A percentile compares a stretch with the other conserved stretches of the same genome.
Conservation (phyloP, 768 basidiomycete species). For the Krasilnikovozyma curviuscula region DNA sequence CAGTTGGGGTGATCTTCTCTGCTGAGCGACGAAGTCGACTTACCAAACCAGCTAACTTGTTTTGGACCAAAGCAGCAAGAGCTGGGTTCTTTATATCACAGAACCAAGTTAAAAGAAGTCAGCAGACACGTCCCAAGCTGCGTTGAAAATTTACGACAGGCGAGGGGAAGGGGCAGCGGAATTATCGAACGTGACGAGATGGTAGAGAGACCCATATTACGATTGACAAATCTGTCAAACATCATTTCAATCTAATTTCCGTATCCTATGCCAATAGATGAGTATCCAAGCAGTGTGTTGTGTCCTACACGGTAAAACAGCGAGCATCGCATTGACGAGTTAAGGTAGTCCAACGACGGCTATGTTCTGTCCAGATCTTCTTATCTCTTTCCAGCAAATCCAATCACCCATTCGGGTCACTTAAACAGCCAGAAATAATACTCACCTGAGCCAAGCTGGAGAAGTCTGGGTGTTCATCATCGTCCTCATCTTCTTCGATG, state of each 20-base stretch:
- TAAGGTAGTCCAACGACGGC: slow-evolving; percentile 12
- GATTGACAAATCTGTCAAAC: neutral
- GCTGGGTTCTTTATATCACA: slow-evolving; percentile 37
- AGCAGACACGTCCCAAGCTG: neutral
- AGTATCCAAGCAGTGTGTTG: neutral
- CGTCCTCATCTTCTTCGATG: slow-evolving; percentile 46
- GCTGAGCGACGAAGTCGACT: no score
- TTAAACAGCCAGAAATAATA: slow-evolving; percentile 18
- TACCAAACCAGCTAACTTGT: slow-evolving; percentile 59
- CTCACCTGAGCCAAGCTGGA: slow-evolving; percentile 25
- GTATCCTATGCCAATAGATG: neutral
- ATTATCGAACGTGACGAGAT: no score
- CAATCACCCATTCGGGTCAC: neutral
- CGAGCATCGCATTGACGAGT: slow-evolving; percentile 12
- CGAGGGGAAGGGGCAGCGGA: no score
- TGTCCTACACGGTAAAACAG: neutral
- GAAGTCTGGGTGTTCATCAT: slow-evolving; percentile 49
- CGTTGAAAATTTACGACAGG: no score
- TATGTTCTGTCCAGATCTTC: slow-evolving; percentile 15
- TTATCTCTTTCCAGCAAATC: neutral
- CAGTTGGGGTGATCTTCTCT: no score
- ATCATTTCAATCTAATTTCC: neutral
- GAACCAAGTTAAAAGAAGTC: neutral
- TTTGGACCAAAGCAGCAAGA: slow-evolving; percentile 63
- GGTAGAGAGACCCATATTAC: neutral